Percentiles rank a stretch among this genome's conserved stretches.
Evolutionary conservation across 179 eudicot genomes (phyloP).

Genomic region (Silene vulgaris): DNA sequence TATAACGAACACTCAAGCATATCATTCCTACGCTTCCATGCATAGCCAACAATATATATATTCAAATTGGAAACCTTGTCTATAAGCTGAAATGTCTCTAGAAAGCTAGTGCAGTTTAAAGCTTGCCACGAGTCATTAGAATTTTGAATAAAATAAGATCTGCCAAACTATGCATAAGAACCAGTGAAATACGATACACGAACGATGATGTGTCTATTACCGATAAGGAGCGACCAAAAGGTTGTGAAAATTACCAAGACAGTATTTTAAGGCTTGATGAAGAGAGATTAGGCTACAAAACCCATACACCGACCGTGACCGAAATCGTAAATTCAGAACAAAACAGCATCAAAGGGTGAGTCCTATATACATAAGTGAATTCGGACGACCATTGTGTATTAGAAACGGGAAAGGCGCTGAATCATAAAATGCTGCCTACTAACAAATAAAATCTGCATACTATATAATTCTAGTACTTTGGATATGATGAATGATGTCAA

Average conservation of each 20-base stretch:
- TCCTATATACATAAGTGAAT: background rate
- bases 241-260: background rate
- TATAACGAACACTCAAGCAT: background rate
- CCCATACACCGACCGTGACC: background rate
- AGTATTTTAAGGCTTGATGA: background rate
- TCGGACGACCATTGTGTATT: background rate
- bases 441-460: background rate
- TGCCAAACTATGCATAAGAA: background rate
- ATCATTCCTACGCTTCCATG: background rate
- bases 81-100: conserved; percentile 1
- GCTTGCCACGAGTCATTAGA: background rate
- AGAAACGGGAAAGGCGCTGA: background rate
- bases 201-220: background rate
- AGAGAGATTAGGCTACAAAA: background rate
- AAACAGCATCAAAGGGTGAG: background rate
- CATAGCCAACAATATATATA: background rate
- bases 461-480: background rate
- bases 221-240: background rate
- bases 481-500: background rate
- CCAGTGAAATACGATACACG: conserved; percentile 5
- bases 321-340: background rate
- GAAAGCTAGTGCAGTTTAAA: background rate
- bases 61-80: background rate
- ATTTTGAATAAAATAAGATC: background rate
- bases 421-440: background rate